Conservation (phyloP, 352 stramenopile species). For the Phytophthora brassicae region DNA sequence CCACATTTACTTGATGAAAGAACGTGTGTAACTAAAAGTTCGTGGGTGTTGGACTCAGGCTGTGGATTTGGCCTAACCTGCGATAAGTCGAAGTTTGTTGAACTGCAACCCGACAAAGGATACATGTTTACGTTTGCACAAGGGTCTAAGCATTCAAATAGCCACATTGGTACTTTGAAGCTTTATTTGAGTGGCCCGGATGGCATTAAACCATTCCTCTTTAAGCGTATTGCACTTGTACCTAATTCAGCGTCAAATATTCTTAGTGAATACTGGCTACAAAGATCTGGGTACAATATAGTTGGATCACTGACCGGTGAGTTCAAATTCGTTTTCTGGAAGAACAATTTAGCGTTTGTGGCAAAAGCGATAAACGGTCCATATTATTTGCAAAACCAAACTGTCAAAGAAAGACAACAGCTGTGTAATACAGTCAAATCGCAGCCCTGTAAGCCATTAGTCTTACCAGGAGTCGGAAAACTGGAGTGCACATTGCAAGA, state of each 20-base stretch:
- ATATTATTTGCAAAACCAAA: constrained; percentile 8
- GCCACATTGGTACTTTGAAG: constrained; percentile 11
- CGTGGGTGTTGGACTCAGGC: constrained; percentile 6
- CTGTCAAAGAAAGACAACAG: constrained; percentile 2
- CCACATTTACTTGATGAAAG: not conserved
- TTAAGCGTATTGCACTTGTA: constrained; percentile 13
- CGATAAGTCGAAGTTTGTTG: constrained; percentile 2
- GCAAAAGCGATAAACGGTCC: constrained; percentile 12
- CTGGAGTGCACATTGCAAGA: constrained; percentile 3
- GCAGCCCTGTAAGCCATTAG: constrained; percentile 2
- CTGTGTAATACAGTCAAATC: constrained; percentile 7
- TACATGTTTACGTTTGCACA: constrained; percentile 27
- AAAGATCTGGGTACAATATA: constrained; percentile 6
- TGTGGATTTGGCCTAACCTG: constrained; percentile 15
- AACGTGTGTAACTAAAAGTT: constrained; percentile 16
- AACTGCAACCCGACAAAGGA: not conserved
- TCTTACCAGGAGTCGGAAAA: not conserved
- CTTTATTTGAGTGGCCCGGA: constrained; percentile 9
- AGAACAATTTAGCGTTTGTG: not conserved
- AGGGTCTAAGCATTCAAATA: not conserved
- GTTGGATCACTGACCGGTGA: too few species aligned
- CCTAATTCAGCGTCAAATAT: constrained; percentile 13
- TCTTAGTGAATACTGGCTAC: constrained; percentile 15
- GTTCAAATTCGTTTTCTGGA: not conserved
- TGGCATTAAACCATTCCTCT: constrained; percentile 4